Base-by-base conservation (phyloP, 2,329 filamentous ascomycete species). In the Penicillium sp. region DNA sequence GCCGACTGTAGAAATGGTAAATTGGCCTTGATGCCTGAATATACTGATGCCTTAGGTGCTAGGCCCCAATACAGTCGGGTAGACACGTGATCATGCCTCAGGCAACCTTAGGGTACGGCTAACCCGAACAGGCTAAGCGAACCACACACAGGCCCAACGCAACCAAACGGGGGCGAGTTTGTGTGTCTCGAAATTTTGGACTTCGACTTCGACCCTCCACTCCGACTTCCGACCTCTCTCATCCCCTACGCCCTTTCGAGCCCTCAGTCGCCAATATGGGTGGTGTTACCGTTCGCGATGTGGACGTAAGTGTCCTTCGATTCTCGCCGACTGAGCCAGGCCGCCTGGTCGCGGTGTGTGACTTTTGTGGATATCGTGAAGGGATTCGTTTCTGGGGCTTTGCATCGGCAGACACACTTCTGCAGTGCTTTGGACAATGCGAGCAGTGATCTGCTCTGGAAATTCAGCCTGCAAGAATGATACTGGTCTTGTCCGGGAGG, bases 261-360 rank as follows among this genome's bases (percentile, higher is more conserved):
- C 65, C 63, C 63, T 65, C 61, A 70, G 66, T 70, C 77, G 79
- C 78, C 77, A 85, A 76, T 73, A 86, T 86, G 84, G 80, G 81
- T 76, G 83, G 84, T 76, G 83, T 86, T 74, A 80, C 78, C 70
- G 84, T 86, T 77, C 82, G 82, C 74, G 83, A 85, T 80, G 83
- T 86, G 74, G 81, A 83, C 73, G 80, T 82, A 78, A 71, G 77
- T 76, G 54, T 66, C 61, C 54, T 60, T 55, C 55, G 58, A 60
- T 47, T 60, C 53, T 43, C 46, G 44, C 45, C 41, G 42, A 47
- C 39, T 56, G 51, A 48, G 8, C 54, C 49, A 47, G 48, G 48
- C 51, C 46, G 51, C 46, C 47, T 51, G 57, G 54, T 63, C 54
- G 54, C 42, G 45, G 39, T 55, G 49, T 58, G 57, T 45, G 38